phyloP scores from a whole-genome alignment of 768 basidiomycete species.

The Boletus vermiculosoides region DNA sequence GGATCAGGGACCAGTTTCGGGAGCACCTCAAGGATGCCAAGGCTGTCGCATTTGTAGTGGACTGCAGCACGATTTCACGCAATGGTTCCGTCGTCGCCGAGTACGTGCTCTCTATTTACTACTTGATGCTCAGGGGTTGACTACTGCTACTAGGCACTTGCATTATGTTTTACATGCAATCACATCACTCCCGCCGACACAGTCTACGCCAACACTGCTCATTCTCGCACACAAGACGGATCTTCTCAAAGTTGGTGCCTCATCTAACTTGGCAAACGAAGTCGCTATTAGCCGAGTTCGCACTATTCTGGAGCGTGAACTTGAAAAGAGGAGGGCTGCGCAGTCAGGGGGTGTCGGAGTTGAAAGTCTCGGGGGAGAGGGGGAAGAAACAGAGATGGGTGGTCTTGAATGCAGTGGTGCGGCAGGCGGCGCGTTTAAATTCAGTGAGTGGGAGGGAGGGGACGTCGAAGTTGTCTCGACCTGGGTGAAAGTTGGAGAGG shows the following conservation, averaged over 20 bases:
- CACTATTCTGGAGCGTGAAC: slow-evolving; percentile 77
- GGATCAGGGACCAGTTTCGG: slow-evolving; percentile 69
- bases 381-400: slow-evolving; percentile 61
- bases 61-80: slow-evolving; percentile 73
- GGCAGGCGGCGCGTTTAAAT: slow-evolving; percentile 59
- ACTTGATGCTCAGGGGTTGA: background rate
- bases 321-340: slow-evolving; percentile 70
- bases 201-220: slow-evolving; percentile 54
- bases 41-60: slow-evolving; percentile 74
- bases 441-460: slow-evolving; percentile 83
- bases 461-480: slow-evolving; percentile 68
- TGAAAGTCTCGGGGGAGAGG: slow-evolving; percentile 73
- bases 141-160: slow-evolving; percentile 52
- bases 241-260: slow-evolving; percentile 49
- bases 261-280: slow-evolving; percentile 36
- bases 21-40: slow-evolving; percentile 64
- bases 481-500: slow-evolving; percentile 40
- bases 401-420: slow-evolving; percentile 68
- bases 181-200: slow-evolving; percentile 71
- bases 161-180: slow-evolving; percentile 70
- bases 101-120: slow-evolving; percentile 44
- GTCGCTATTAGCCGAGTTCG: slow-evolving; percentile 71
- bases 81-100: slow-evolving; percentile 76
- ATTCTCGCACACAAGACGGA: slow-evolving; percentile 80
- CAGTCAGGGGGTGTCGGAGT: slow-evolving; percentile 66